A percentile compares a stretch with the other conserved stretches of the same genome.
phyloP scores from a whole-genome alignment of 768 basidiomycete species.

The Boletus sp. region DNA sequence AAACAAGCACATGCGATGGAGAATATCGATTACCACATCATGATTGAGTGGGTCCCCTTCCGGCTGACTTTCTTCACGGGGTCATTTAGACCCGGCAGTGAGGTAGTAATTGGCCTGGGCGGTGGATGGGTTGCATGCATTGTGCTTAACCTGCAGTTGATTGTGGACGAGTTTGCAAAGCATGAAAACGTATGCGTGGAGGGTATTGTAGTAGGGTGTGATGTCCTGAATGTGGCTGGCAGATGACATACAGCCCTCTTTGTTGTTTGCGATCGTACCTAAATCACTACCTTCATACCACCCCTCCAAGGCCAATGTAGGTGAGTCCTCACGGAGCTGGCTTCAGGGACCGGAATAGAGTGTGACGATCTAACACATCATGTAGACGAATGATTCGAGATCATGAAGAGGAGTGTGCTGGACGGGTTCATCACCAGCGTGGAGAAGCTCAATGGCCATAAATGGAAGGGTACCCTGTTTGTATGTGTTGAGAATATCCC shows the following conservation, averaged over 20 bases:
- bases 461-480: neutral
- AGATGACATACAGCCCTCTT: too few species aligned
- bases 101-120: neutral
- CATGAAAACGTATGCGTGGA: neutral
- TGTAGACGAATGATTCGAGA: too few species aligned
- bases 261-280: too few species aligned
- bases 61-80: neutral
- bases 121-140: neutral
- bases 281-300: too few species aligned
- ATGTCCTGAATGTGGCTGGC: too few species aligned
- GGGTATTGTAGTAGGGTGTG: neutral
- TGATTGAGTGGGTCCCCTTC: neutral
- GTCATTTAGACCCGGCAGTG: neutral
- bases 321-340: too few species aligned
- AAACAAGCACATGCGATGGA: neutral
- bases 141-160: neutral
- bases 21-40: neutral
- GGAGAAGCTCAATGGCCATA: too few species aligned
- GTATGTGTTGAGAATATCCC: neutral
- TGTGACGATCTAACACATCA: too few species aligned
- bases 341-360: too few species aligned
- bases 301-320: too few species aligned
- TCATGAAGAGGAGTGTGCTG: too few species aligned
- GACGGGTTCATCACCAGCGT: too few species aligned
- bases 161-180: neutral